phyloP scores from a whole-genome alignment of 306 rosid species.

The Malus fusca region DNA sequence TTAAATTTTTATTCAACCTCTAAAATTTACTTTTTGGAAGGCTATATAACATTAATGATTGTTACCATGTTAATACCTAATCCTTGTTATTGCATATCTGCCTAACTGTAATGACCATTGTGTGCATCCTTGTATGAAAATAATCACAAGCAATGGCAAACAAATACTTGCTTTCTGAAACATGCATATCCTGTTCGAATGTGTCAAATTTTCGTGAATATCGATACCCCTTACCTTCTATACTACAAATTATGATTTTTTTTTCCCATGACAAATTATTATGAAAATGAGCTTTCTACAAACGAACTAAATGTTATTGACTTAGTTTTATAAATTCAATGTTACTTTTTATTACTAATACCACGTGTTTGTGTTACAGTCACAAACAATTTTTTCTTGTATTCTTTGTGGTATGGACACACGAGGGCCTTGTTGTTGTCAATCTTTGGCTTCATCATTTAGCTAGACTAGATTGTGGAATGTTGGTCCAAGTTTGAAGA shows the following conservation, averaged over 20 bases:
- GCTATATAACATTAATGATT: not conserved
- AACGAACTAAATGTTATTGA: no score
- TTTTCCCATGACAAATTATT: no score
- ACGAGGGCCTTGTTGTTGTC: no score
- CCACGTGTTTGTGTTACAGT: not conserved
- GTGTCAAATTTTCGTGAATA: not conserved
- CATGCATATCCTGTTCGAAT: not conserved
- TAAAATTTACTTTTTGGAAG: conserved; percentile 9
- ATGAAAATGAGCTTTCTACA: no score
- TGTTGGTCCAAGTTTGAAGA: not conserved
- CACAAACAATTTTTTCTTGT: not conserved
- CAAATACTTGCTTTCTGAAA: not conserved
- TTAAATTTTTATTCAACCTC: conserved; percentile 22
- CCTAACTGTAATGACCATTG: not conserved
- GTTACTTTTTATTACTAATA: no score
- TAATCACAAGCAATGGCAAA: not conserved
- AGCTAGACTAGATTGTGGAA: not conserved
- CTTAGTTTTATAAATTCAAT: no score
- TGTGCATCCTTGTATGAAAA: not conserved
- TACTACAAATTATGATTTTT: not conserved
- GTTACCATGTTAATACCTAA: not conserved
- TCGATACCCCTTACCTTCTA: not conserved
- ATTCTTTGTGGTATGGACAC: not conserved
- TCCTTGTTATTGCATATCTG: not conserved
- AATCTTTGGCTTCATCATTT: no score